Evolutionary conservation across 2,329 filamentous ascomycete species (phyloP).

Genomic region (Sarocladium oryzae): DNA sequence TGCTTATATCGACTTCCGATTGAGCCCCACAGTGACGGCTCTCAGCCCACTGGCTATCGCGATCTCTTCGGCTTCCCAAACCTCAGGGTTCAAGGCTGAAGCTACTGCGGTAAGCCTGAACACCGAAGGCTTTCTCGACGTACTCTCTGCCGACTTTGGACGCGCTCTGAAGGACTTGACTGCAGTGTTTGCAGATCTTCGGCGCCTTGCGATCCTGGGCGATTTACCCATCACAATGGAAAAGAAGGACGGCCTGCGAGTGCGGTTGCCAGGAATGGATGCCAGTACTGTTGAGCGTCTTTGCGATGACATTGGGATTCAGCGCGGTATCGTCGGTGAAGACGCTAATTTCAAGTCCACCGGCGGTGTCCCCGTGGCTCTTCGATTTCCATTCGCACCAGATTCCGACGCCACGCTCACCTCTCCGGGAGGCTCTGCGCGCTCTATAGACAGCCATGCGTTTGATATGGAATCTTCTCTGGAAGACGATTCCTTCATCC

Average conservation of each 20-base stretch:
- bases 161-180: conserved; percentile 79
- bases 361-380: conserved; percentile 63
- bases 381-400: conserved; percentile 83
- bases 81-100: conserved; percentile 36
- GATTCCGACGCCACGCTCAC: conserved; percentile 31
- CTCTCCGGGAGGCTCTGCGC: conserved; percentile 42
- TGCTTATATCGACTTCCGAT: conserved; percentile 79
- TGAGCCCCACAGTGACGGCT: conserved; percentile 86
- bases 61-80: conserved; percentile 38
- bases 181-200: conserved; percentile 72
- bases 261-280: conserved; percentile 90
- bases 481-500: conserved; percentile 28
- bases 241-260: conserved; percentile 59
- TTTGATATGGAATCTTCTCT: conserved; percentile 30
- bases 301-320: conserved; percentile 81
- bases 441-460: conserved; percentile 34
- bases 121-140: conserved; percentile 75
- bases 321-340: conserved; percentile 70
- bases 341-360: conserved; percentile 66
- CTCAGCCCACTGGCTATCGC: conserved; percentile 63
- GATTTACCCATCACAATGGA: conserved; percentile 77
- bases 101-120: conserved; percentile 56
- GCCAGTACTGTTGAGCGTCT: conserved; percentile 72
- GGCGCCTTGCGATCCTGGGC: conserved; percentile 67
- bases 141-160: conserved; percentile 82